These are phyloP conservation scores for Hericium rajendrae DNA, from an alignment of 768 basidiomycete genomes.

Conservation along the genomic window DNA sequence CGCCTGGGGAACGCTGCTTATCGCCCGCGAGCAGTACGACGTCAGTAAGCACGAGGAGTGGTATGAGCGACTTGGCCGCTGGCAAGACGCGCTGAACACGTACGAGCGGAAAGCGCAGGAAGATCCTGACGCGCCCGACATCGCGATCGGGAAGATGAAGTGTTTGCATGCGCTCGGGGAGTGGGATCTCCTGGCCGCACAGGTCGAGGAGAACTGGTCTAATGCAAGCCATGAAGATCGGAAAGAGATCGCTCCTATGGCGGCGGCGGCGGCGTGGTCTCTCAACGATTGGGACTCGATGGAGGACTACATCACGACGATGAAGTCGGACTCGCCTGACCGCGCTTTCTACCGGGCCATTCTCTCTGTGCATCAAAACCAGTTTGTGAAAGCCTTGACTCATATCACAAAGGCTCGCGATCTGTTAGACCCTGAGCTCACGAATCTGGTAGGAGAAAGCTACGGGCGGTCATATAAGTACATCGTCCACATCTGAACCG, in stretches of 20 bases:
- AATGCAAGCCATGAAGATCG: constrained; percentile 76
- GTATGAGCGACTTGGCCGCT: constrained; percentile 93
- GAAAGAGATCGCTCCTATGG: constrained; percentile 90
- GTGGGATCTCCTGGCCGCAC: constrained; percentile 84
- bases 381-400: constrained; percentile 80
- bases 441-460: constrained; percentile 86
- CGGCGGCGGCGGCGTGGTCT: constrained; percentile 95
- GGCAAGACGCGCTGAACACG: constrained; percentile 86
- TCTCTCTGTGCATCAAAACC: constrained; percentile 90
- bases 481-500: constrained; percentile 18
- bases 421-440: constrained; percentile 82
- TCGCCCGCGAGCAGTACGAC: constrained; percentile 84
- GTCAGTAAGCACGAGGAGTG: constrained; percentile 93
- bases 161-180: constrained; percentile 96
- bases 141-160: constrained; percentile 87
- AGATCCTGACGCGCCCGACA: constrained; percentile 69
- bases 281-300: constrained; percentile 95
- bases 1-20: constrained; percentile 91
- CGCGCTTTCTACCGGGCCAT: constrained; percentile 95
- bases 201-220: constrained; percentile 84
- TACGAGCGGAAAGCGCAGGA: constrained; percentile 72
- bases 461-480: constrained; percentile 97
- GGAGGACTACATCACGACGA: constrained; percentile 92
- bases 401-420: constrained; percentile 94
- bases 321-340: constrained; percentile 90